These are phyloP conservation scores for Luzula sylvatica DNA, from an alignment of 176 grass and related monocot genomes.

Conservation along the genomic window DNA sequence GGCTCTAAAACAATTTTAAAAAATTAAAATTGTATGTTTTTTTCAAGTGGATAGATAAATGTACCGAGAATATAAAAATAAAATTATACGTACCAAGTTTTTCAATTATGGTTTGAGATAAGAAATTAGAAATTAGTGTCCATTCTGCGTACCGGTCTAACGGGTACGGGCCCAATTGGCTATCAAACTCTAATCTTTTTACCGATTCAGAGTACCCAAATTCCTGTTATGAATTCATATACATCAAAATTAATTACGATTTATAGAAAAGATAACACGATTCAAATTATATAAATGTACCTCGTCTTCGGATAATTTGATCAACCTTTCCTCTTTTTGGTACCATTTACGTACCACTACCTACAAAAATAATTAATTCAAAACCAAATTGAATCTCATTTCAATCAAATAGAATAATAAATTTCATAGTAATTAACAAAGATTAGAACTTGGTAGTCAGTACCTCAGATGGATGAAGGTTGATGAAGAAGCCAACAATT, in stretches of 20 bases:
- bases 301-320: slow-evolving; percentile 74
- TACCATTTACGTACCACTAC: slow-evolving; percentile 74
- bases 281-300: slow-evolving; percentile 20
- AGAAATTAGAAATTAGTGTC: slow-evolving; percentile 69
- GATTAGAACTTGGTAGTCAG: not conserved
- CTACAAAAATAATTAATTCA: slow-evolving; percentile 27
- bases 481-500: slow-evolving; percentile 54
- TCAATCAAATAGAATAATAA: not conserved
- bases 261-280: not conserved
- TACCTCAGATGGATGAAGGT: slow-evolving; percentile 53
- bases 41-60: not conserved
- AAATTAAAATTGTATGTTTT: not conserved
- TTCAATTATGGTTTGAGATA: slow-evolving; percentile 55
- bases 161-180: slow-evolving; percentile 66
- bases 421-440: not conserved
- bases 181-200: slow-evolving; percentile 61
- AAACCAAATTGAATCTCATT: not conserved
- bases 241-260: slow-evolving; percentile 9
- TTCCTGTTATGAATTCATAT: slow-evolving; percentile 60
- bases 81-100: slow-evolving; percentile 44
- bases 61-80: not conserved
- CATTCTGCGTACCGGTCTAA: slow-evolving; percentile 57
- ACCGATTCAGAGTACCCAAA: slow-evolving; percentile 73
- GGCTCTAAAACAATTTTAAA: slow-evolving; percentile 54
- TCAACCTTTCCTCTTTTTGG: slow-evolving; percentile 48